A percentile compares a stretch with the other conserved stretches of the same genome.
Evolutionary conservation across 148 eudicot genomes (phyloP).

Genomic region (Chenopodium berlandieri): DNA sequence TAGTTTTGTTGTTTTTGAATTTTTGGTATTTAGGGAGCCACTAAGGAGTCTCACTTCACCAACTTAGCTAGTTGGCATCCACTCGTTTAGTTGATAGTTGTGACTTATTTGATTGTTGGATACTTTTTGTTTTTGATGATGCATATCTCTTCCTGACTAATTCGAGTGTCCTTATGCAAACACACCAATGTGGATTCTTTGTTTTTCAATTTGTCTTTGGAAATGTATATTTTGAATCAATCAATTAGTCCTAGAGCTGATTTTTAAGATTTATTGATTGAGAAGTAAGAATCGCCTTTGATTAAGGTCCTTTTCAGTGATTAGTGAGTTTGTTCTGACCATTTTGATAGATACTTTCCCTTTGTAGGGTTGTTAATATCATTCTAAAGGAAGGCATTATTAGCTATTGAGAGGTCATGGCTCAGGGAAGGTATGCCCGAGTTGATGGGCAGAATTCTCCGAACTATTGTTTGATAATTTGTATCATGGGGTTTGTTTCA

Average conservation of each 20-base stretch:
- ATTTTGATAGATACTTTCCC: neutral
- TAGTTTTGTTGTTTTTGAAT: neutral
- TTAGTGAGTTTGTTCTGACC: neutral
- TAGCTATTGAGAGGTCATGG: conserved; percentile 33
- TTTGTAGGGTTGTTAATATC: conserved; percentile 1
- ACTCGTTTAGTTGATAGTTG: neutral
- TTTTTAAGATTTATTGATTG: neutral
- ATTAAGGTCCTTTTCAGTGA: neutral
- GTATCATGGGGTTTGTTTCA: conserved; percentile 44
- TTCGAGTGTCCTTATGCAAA: neutral
- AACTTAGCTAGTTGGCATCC: too few relatives aligned
- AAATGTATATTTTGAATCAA: neutral
- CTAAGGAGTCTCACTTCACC: too few relatives aligned
- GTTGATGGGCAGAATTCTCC: conserved; percentile 47
- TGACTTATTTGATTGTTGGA: neutral
- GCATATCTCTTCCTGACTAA: neutral
- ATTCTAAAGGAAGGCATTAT: neutral
- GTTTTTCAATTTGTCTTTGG: neutral
- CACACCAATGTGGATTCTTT: neutral
- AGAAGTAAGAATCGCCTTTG: neutral
- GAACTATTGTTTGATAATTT: conserved; percentile 36
- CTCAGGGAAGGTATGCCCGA: conserved; percentile 52
- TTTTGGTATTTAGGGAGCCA: too few relatives aligned
- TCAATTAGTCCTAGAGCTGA: neutral
- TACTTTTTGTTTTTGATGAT: neutral